phyloP scores from a whole-genome alignment of 305 asterid genomes.

The Andrographis paniculata region DNA sequence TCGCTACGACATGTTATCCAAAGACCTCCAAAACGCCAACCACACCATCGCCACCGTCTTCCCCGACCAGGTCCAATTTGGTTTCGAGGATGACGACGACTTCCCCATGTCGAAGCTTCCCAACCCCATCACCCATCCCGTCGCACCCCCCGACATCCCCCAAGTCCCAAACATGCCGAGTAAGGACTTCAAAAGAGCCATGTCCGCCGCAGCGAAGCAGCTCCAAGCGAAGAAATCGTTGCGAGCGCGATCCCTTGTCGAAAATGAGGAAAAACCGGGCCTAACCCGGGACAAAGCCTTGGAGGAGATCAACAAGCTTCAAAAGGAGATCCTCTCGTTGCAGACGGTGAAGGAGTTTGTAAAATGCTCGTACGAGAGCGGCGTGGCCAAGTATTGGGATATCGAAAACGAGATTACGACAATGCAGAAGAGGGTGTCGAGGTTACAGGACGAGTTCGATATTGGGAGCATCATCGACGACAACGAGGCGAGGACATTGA shows the following conservation, averaged over 20 bases:
- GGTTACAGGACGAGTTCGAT: slow-evolving; percentile 50
- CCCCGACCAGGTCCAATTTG: slow-evolving; percentile 59
- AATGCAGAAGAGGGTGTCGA: slow-evolving; percentile 44
- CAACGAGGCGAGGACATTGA: slow-evolving; percentile 50
- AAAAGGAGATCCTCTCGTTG: slow-evolving; percentile 60
- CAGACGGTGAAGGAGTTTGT: slow-evolving; percentile 85
- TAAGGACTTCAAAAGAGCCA: slow-evolving; percentile 29
- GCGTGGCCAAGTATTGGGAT: slow-evolving; percentile 51
- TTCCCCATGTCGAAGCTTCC: slow-evolving; percentile 12
- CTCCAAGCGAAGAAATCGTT: slow-evolving; percentile 21
- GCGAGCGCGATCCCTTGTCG: slow-evolving; percentile 7
- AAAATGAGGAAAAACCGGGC: slow-evolving; percentile 34
- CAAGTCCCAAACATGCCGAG: slow-evolving; percentile 38
- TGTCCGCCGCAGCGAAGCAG: slow-evolving; percentile 33
- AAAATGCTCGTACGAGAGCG: slow-evolving; percentile 71
- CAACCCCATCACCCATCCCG: neutral
- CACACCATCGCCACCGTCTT: slow-evolving; percentile 52
- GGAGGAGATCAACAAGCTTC: slow-evolving; percentile 62
- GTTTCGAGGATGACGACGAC: slow-evolving; percentile 40
- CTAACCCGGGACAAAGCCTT: slow-evolving; percentile 43
- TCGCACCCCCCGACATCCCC: slow-evolving; percentile 20
- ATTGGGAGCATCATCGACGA: slow-evolving; percentile 42
- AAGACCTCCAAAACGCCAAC: slow-evolving; percentile 58
- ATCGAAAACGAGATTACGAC: slow-evolving; percentile 51
- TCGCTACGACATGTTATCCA: slow-evolving; percentile 56